A percentile compares a stretch with the other conserved stretches of the same genome.
Evolutionary conservation across 805 yeast species (phyloP).

Genomic region (Monosporozyma aquatica): DNA sequence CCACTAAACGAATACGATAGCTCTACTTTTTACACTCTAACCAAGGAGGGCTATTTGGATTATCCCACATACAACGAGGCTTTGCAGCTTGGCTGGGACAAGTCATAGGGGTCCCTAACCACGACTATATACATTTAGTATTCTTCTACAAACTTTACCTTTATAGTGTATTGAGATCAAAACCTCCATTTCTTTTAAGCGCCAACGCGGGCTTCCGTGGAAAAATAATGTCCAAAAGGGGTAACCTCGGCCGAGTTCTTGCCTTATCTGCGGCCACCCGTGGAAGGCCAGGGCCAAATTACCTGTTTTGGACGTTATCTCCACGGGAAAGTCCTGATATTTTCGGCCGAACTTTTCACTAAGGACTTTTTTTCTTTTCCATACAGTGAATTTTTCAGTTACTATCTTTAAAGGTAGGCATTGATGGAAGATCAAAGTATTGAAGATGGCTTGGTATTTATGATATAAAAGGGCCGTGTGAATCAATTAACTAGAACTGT

Average conservation of each 20-base stretch:
- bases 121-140: conserved; percentile 12
- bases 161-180: neutral
- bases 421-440: too few species aligned
- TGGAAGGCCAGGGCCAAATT: too few species aligned
- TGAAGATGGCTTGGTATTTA: too few species aligned
- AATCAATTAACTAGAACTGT: too few species aligned
- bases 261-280: neutral
- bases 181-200: neutral
- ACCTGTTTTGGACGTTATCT: neutral
- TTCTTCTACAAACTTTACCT: neutral
- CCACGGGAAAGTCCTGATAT: too few species aligned
- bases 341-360: too few species aligned
- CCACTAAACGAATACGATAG: conserved; percentile 40
- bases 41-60: conserved; percentile 36
- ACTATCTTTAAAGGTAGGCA: too few species aligned
- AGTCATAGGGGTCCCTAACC: conserved; percentile 15
- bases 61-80: conserved; percentile 33
- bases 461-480: too few species aligned
- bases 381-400: too few species aligned
- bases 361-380: too few species aligned
- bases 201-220: too few species aligned
- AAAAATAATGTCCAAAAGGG: too few species aligned
- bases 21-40: conserved; percentile 36
- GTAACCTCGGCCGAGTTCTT: neutral
- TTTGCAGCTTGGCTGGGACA: conserved; percentile 13